phyloP scores from a whole-genome alignment of 768 basidiomycete genomes.

The Fistulinella prunicolor region DNA sequence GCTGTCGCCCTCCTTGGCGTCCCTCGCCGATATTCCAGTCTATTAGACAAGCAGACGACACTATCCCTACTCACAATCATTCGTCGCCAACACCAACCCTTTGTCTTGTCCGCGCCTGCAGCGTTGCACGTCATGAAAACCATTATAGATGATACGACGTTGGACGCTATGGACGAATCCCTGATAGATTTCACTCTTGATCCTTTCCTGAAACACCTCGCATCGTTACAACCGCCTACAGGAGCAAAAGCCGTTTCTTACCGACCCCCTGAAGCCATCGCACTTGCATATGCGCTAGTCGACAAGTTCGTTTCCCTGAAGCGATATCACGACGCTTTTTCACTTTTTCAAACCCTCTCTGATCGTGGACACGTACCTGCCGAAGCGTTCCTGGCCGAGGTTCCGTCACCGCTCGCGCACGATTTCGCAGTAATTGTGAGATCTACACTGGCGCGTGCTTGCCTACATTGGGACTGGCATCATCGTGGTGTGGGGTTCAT shows the following conservation, averaged over 20 bases:
- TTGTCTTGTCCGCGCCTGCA: constrained; percentile 13
- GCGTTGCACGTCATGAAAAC: constrained; percentile 19
- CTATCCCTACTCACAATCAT: constrained; percentile 21
- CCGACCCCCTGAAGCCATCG: constrained; percentile 37
- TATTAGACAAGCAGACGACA: constrained; percentile 24
- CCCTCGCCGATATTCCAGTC: constrained; percentile 14
- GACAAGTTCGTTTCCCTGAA: constrained; percentile 39
- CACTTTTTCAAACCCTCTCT: constrained; percentile 50
- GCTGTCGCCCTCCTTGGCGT: constrained; percentile 26
- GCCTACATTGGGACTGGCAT: constrained; percentile 55
- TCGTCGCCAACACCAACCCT: constrained; percentile 11
- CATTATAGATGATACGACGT: constrained; percentile 16
- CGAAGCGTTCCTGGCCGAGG: constrained; percentile 42
- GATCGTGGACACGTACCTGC: constrained; percentile 43
- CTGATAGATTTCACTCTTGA: constrained; percentile 29
- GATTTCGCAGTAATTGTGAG: constrained; percentile 49
- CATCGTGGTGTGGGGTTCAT: constrained; percentile 41
- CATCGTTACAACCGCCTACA: constrained; percentile 23
- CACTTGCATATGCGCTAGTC: constrained; percentile 42
- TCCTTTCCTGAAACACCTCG: constrained; percentile 31
- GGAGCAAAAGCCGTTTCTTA: constrained; percentile 34
- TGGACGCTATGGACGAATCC: constrained; percentile 18
- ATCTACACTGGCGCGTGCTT: constrained; percentile 48
- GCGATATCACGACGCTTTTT: constrained; percentile 37
- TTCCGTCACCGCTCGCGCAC: constrained; percentile 26